Percentiles rank a stretch among this genome's conserved stretches.
Conservation (phyloP, 495 filamentous ascomycete species). For the Neurospora sp. region DNA sequence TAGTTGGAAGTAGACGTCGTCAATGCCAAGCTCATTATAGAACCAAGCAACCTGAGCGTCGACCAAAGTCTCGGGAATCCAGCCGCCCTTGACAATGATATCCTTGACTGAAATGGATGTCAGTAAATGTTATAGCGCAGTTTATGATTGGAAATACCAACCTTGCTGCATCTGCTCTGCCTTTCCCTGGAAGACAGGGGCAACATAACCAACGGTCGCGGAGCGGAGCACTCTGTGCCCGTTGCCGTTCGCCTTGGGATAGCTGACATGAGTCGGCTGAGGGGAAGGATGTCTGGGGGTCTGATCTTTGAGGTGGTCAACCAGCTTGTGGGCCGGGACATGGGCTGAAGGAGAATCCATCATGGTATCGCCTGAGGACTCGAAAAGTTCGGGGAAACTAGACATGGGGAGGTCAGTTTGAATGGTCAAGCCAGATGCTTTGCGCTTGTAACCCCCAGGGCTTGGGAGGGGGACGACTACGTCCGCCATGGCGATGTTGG, state of each 20-base stretch:
- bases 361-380: constrained; percentile 25
- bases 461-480: constrained; percentile 6
- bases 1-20: constrained; percentile 97
- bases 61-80: constrained; percentile 77
- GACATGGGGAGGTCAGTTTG: constrained; percentile 32
- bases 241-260: constrained; percentile 52
- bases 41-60: constrained; percentile 88
- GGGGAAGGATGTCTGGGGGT: constrained; percentile 60
- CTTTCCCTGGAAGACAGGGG: constrained; percentile 91
- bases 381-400: constrained; percentile 33
- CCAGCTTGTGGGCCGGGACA: constrained; percentile 22
- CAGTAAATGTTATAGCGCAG: constrained; percentile 6
- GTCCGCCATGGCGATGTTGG: constrained; percentile 14
- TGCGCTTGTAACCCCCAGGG: constrained; percentile 13
- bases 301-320: constrained; percentile 22
- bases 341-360: constrained; percentile 14
- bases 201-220: constrained; percentile 89
- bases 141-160: constrained; percentile 27
- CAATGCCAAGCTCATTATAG: constrained; percentile 93
- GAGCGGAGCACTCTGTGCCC: constrained; percentile 64
- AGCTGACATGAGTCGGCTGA: constrained; percentile 78
- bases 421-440: constrained; percentile 27
- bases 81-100: constrained; percentile 42
- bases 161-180: constrained; percentile 85
- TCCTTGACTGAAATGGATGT: constrained; percentile 27